These are phyloP conservation scores for Claviceps pazoutovae DNA, from an alignment of 2,329 filamentous ascomycete genomes.

Conservation along the genomic window DNA sequence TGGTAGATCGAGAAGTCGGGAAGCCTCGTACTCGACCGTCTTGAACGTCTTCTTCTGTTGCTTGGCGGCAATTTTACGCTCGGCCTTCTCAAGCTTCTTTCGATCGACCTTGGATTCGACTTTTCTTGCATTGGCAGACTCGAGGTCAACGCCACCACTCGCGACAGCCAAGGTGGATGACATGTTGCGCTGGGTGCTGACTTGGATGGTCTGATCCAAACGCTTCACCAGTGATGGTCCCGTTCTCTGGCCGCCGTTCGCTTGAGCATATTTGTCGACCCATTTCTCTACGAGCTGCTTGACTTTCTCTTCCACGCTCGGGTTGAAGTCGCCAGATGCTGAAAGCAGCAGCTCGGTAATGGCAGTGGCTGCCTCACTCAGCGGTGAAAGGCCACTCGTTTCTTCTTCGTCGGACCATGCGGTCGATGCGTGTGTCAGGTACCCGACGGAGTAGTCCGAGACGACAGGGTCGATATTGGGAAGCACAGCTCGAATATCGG, in stretches of 20 bases:
- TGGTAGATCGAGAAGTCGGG: conserved; percentile 69
- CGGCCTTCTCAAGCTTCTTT: conserved; percentile 98
- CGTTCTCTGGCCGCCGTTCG: conserved; percentile 57
- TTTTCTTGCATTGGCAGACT: conserved; percentile 84
- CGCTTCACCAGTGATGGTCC: conserved; percentile 67
- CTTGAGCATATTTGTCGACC: conserved; percentile 64
- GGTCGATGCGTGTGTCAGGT: conserved; percentile 84
- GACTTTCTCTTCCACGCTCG: conserved; percentile 62
- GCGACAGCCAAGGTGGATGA: conserved; percentile 87
- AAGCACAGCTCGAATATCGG: conserved; percentile 71
- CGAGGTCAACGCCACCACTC: conserved; percentile 73
- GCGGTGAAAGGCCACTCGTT: conserved; percentile 52
- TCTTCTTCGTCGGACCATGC: conserved; percentile 66
- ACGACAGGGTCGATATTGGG: conserved; percentile 80
- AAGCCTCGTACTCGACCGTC: conserved; percentile 95
- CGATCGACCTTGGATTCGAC: conserved; percentile 94
- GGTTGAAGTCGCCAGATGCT: conserved; percentile 71
- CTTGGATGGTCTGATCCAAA: conserved; percentile 88
- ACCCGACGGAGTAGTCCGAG: conserved; percentile 87
- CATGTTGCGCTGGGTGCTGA: conserved; percentile 86
- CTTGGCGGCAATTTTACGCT: conserved; percentile 93
- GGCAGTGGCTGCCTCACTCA: conserved; percentile 69
- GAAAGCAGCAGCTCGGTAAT: conserved; percentile 85
- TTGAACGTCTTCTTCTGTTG: conserved; percentile 98
- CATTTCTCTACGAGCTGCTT: conserved; percentile 79